Percentiles rank a stretch among this genome's conserved stretches.
Evolutionary conservation across 192 early-diverging fungal genomes (phyloP).

Genomic region (Podila verticillata): DNA sequence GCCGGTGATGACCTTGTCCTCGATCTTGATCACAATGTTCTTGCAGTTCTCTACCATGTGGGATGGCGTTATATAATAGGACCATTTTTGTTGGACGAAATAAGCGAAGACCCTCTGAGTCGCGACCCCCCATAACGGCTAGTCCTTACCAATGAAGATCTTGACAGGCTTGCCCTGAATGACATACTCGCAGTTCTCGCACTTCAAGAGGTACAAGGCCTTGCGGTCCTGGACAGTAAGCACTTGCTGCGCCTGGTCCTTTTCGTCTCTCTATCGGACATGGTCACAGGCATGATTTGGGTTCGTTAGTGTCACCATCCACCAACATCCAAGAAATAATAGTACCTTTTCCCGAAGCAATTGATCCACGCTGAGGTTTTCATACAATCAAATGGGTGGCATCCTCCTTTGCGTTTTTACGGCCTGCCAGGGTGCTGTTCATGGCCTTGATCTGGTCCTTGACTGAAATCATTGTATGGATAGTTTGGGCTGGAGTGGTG

Average conservation of each 20-base stretch:
- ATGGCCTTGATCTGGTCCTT: constrained; percentile 38
- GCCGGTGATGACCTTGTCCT: constrained; percentile 46
- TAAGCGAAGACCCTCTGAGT: too few relatives aligned
- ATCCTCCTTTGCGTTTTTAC: constrained; percentile 32
- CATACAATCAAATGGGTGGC: constrained; percentile 43
- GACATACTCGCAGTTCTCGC: constrained; percentile 42
- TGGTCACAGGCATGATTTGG: background rate
- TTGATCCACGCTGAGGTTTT: background rate
- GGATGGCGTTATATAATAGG: background rate
- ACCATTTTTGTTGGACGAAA: background rate
- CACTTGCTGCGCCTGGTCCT: constrained; percentile 4
- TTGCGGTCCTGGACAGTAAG: constrained; percentile 36
- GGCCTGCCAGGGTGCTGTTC: constrained; percentile 6
- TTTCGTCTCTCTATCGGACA: constrained; percentile 17
- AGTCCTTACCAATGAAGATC: constrained; percentile 35
- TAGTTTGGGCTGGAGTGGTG: background rate
- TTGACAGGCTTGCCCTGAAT: constrained; percentile 41
- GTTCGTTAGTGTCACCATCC: too few relatives aligned
- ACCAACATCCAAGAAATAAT: too few relatives aligned
- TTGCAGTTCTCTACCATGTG: constrained; percentile 34
- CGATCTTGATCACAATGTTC: constrained; percentile 31
- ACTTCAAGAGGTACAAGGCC: constrained; percentile 36
- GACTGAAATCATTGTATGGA: constrained; percentile 33
- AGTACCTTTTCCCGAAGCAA: background rate
- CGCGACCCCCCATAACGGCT: too few relatives aligned